Evolutionary conservation across 2,329 filamentous ascomycete species (phyloP), one percentile per base, ranked within the genome.

Genomic region (Emergomyces orientalis): DNA sequence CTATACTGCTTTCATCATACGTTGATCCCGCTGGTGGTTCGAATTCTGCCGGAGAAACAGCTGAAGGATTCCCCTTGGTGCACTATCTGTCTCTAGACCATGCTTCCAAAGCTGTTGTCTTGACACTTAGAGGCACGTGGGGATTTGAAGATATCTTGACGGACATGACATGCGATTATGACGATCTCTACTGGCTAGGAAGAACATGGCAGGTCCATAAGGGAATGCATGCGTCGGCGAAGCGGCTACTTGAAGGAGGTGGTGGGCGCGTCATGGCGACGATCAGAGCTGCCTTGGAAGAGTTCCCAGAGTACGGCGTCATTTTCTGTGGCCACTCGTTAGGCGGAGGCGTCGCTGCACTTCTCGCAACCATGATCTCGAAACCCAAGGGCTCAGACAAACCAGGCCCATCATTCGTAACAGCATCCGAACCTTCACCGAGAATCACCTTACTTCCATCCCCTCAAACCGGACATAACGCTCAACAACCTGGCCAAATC

Each of bases 1-100:
- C 78, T 27, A 75, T 83, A 69, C 70, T 90, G 1, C 75, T 90
- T 2, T 87, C 87, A 0, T 90, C 88, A 0, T 89, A 88, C 69
- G 83, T 88, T 49, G 87, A 90, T 68, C 81, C 85, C 1, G 82
- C 87, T 62, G 87, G 87, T 37, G 86, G 86, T 2, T 83, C 85
- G 1, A 86, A 88, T 68, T 80, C 84, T 0, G 81, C 82, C 3
- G 87, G 87, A 0, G 81, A 85, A 27, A 88, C 84, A 1, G 83
- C 84, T 43, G 86, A 84, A 0, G 86, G 86, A 0, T 82, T 89
- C 62, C 88, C 88, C 1, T 78, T 90, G 22, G 87, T 90, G 2
- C 88, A 90, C 72, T 90, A 89, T 67, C 83, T 90, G 43, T 86
- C 86, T 1, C 76, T 90, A 0, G 88, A 90, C 67, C 86, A 88